A percentile compares a stretch with the other conserved stretches of the same genome.
phyloP scores from a whole-genome alignment of 1,284 basidiomycete genomes.

The Singerocomus rubriflavus region DNA sequence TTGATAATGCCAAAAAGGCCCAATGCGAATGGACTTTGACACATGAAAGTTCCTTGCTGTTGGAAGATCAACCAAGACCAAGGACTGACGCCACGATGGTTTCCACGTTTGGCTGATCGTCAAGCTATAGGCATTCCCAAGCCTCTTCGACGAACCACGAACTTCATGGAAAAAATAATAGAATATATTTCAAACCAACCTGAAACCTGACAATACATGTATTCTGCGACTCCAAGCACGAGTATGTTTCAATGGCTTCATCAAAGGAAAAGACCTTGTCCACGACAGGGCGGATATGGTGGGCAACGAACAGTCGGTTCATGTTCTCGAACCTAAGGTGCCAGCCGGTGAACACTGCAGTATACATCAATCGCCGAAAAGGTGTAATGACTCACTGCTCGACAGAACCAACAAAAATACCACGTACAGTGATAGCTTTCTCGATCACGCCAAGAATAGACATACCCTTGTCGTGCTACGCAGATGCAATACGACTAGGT shows the following conservation, averaged over 20 bases:
- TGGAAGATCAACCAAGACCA: no score
- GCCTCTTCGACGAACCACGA: no score
- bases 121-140: no score
- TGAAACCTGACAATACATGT: no score
- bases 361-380: neutral
- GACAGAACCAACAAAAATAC: conserved; percentile 41
- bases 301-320: conserved; percentile 42
- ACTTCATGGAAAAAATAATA: no score
- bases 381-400: conserved; percentile 25
- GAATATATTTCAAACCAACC: no score
- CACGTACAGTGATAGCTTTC: conserved; percentile 30
- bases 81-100: no score
- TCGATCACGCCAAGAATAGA: conserved; percentile 30
- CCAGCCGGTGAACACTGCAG: neutral
- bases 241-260: conserved; percentile 43
- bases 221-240: conserved; percentile 40
- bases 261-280: conserved; percentile 53
- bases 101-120: no score
- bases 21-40: no score
- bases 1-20: no score
- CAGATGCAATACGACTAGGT: neutral
- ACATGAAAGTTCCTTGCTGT: no score
- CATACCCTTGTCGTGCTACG: conserved; percentile 31
- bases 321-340: conserved; percentile 42
- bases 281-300: conserved; percentile 43